phyloP scores from a whole-genome alignment of 2,329 filamentous ascomycete species.

The Colletotrichum viniferum region DNA sequence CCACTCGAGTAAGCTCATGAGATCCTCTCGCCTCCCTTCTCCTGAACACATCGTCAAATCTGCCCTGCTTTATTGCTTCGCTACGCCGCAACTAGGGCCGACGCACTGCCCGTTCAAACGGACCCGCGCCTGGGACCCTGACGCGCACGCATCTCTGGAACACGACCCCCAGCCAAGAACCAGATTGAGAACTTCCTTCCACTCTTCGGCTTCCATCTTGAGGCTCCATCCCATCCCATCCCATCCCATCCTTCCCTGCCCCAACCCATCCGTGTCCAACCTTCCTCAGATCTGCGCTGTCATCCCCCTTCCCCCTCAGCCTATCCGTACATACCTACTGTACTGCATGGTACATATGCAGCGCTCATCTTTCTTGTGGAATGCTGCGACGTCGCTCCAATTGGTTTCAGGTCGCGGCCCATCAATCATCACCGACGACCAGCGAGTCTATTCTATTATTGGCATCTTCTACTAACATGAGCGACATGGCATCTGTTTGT shows the following conservation, averaged over 20 bases:
- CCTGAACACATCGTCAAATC: neutral
- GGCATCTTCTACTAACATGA: neutral
- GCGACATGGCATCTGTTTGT: neutral
- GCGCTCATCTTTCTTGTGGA: neutral
- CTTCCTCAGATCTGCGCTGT: neutral
- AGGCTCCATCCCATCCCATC: neutral
- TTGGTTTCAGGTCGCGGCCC: slow-evolving; percentile 6
- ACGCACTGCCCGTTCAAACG: slow-evolving; percentile 3
- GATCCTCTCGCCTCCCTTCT: neutral
- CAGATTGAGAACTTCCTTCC: neutral
- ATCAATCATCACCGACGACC: neutral
- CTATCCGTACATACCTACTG: neutral
- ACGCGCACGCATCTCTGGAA: slow-evolving; percentile 13
- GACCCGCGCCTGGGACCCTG: neutral
- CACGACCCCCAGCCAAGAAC: neutral
- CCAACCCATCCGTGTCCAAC: neutral
- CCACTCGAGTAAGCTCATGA: neutral
- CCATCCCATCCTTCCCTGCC: neutral
- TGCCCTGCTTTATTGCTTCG: neutral
- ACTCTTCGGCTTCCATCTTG: neutral
- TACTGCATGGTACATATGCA: neutral
- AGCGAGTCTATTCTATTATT: neutral
- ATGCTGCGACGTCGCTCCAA: neutral
- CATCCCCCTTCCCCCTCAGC: neutral
- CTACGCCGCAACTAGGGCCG: slow-evolving; percentile 2